Percentiles rank a stretch among this genome's conserved stretches.
Conservation (phyloP, 306 rosid species). For the Mimosa pudica region DNA sequence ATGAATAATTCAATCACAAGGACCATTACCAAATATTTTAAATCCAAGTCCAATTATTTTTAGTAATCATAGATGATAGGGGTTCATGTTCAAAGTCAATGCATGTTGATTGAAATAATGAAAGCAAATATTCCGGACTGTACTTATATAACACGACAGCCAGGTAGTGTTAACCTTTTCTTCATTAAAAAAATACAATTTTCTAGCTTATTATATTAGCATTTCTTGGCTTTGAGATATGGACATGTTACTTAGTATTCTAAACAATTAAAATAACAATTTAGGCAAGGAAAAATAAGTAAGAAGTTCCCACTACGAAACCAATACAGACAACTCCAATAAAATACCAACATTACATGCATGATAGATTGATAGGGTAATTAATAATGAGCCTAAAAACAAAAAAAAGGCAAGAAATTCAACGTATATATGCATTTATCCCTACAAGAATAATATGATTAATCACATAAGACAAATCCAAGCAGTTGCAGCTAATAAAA, state of each 20-base stretch:
- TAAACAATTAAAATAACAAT: conserved; percentile 32
- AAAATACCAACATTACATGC: conserved; percentile 36
- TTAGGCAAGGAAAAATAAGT: conserved; percentile 24
- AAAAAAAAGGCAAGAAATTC: conserved; percentile 1
- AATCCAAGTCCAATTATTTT: conserved; percentile 36
- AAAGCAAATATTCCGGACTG: conserved; percentile 14
- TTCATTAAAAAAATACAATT: conserved; percentile 20
- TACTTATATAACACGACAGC: conserved; percentile 35
- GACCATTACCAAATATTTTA: conserved; percentile 1
- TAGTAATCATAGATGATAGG: background rate
- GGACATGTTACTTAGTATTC: conserved; percentile 29
- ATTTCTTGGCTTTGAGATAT: conserved; percentile 24
- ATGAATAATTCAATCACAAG: conserved; percentile 38
- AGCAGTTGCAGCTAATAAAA: conserved; percentile 36
- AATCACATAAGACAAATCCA: conserved; percentile 33
- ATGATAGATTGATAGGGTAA: conserved; percentile 28
- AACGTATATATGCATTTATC: conserved; percentile 30
- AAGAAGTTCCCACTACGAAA: conserved; percentile 40
- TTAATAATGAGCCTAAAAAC: conserved; percentile 31
- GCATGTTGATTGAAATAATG: conserved; percentile 5
- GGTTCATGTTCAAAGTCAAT: conserved; percentile 36
- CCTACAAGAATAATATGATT: conserved; percentile 27
- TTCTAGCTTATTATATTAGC: conserved; percentile 29
- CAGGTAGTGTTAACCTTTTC: conserved; percentile 15
- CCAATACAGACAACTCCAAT: conserved; percentile 44